phyloP scores from a whole-genome alignment of 345 rosid genomes.

The Citrus sinensis region DNA sequence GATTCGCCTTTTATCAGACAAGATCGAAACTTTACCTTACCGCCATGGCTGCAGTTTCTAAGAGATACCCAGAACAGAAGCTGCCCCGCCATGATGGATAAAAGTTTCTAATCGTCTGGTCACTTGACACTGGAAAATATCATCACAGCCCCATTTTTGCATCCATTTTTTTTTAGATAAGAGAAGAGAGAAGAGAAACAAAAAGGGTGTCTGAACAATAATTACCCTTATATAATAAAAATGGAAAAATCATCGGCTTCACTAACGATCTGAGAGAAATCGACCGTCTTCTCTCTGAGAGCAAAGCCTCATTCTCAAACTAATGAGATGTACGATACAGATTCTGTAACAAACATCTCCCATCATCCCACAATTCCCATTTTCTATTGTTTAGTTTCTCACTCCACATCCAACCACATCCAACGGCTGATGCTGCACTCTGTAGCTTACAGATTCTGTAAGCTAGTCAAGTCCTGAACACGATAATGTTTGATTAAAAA shows the following conservation, averaged over 20 bases:
- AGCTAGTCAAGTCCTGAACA: too few relatives aligned
- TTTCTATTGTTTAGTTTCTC: too few relatives aligned
- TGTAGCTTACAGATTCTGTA: too few relatives aligned
- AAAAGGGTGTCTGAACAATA: background rate
- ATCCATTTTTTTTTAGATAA: background rate
- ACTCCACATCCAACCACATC: too few relatives aligned
- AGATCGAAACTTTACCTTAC: background rate
- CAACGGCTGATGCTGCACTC: too few relatives aligned
- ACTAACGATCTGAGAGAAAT: background rate
- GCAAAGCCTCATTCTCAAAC: slow-evolving; percentile 20
- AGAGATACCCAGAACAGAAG: background rate
- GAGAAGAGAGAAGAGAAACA: background rate
- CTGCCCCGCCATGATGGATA: background rate
- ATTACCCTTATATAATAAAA: too few relatives aligned
- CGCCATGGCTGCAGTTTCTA: background rate
- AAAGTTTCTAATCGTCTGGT: background rate
- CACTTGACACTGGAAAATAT: background rate
- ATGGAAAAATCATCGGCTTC: slow-evolving; percentile 12
- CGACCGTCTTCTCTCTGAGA: slow-evolving; percentile 3
- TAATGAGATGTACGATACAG: background rate
- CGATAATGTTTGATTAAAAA: background rate
- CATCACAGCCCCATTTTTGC: background rate
- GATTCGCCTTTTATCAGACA: slow-evolving; percentile 6
- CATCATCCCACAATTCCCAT: too few relatives aligned
- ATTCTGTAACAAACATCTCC: too few relatives aligned